Evolutionary conservation across 371 early-diverging fungal species (phyloP).

Genomic region (Syncephalastrum sp.): DNA sequence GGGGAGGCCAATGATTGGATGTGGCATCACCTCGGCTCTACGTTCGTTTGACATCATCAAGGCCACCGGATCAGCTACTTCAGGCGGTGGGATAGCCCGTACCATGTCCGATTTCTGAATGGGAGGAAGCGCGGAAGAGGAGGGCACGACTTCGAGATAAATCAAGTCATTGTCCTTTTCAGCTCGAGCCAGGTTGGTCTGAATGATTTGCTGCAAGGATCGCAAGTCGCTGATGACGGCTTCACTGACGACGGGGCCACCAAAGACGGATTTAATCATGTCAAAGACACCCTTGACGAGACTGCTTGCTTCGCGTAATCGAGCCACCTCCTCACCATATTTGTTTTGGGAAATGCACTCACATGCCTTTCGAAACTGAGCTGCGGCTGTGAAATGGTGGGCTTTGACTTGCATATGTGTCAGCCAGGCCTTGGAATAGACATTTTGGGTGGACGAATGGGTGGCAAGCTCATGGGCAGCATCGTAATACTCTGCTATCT

Average conservation of each 20-base stretch:
- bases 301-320: constrained; percentile 62
- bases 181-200: constrained; percentile 65
- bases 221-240: constrained; percentile 40
- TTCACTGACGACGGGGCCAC: constrained; percentile 14
- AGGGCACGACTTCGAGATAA: constrained; percentile 78
- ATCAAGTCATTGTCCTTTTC: constrained; percentile 90
- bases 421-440: constrained; percentile 55
- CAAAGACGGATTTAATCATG: constrained; percentile 18
- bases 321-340: constrained; percentile 85
- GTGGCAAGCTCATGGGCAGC: constrained; percentile 63
- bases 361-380: constrained; percentile 73
- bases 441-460: constrained; percentile 45
- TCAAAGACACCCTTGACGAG: constrained; percentile 39
- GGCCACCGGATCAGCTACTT: constrained; percentile 46
- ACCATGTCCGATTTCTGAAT: constrained; percentile 75
- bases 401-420: constrained; percentile 69
- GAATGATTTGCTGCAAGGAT: constrained; percentile 58
- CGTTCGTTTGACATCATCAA: constrained; percentile 43
- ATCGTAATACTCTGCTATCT: constrained; percentile 71
- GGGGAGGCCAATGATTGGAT: constrained; percentile 68
- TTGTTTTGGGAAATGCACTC: constrained; percentile 69
- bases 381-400: constrained; percentile 69
- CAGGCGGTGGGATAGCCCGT: constrained; percentile 43
- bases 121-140: constrained; percentile 50
- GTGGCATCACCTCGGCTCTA: constrained; percentile 16